Percentiles rank a stretch among this genome's conserved stretches.
Evolutionary conservation across 1,284 basidiomycete species (phyloP).

Genomic region (Naganishia sp.): DNA sequence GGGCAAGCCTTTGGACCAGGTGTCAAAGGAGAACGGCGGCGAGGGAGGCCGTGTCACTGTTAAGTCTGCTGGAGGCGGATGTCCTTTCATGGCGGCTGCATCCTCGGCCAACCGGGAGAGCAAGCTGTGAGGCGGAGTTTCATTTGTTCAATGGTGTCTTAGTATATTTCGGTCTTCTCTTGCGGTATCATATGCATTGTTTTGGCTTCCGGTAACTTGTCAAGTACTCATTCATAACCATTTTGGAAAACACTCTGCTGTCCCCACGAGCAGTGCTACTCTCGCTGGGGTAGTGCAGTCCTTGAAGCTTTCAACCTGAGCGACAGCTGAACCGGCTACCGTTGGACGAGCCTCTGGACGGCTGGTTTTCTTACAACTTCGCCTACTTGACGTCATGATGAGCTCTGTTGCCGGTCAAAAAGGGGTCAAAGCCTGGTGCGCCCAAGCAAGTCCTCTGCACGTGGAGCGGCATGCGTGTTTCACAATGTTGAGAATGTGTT

Average conservation of each 20-base stretch:
- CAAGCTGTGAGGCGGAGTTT: conserved; percentile 7
- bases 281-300: no score
- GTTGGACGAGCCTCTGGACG: no score
- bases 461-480: not conserved
- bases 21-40: conserved; percentile 34
- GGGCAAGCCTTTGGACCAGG: conserved; percentile 48
- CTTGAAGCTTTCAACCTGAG: no score
- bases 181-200: not conserved
- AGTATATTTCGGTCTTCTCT: not conserved
- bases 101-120: conserved; percentile 12
- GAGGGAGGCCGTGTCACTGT: conserved; percentile 14
- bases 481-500: conserved; percentile 10
- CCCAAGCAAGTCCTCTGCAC: not conserved
- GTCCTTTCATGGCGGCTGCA: conserved; percentile 21
- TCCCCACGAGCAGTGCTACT: no score
- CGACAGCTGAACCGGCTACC: no score
- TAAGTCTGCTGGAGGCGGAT: conserved; percentile 19
- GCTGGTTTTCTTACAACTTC: no score
- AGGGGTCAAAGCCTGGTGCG: not conserved
- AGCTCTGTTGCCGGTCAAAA: no score
- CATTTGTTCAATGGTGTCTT: no score
- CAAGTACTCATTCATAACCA: no score
- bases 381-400: not conserved
- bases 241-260: no score
- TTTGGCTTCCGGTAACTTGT: not conserved